Base-by-base conservation (phyloP, 116 monocot genomes). In the Trichopus zeylanicus region DNA sequence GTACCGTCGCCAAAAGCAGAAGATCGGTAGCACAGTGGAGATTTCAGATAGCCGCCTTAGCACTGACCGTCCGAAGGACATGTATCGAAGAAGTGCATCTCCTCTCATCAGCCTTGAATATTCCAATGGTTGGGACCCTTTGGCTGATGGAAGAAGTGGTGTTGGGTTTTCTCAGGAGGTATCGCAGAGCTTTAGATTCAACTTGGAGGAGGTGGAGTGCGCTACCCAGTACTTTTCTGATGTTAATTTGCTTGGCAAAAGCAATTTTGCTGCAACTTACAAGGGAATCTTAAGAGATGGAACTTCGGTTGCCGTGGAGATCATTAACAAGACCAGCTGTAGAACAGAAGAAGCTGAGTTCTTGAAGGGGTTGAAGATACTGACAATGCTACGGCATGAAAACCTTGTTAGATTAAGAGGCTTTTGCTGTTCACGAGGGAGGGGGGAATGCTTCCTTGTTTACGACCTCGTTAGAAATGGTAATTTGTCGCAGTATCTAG, bases 401-500 rank as follows among this genome's bases (percentile, higher is more conserved):
- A 90, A 95, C 59, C 81, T 95, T 24, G 84, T 90, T 4, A 56
- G 64, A 0, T 29, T 95, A 72, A 81, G 83, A 55, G 95, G 95
- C 12, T 89, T 95, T 52, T 95, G 90, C 70, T 95, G 90, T 58
- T 95, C 95, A 1, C 81, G 87, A 59, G 87, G 83, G 6, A 66
- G 95, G 53, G 95, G 95, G 1, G 95, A 95, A 65, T 95, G 95
- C 51, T 87, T 84, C 48, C 87, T 95, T 62, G 76, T 95, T 38
- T 90, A 90, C 56, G 95, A 90, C 69, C 90, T 79, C 55, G 78
- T 84, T 38, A 46, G 66, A 11, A 95, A 95, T 65, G 95, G 95
- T 31, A 83, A 72, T 65, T 73, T 95, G 34, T 84, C 76, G 0
- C 69, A 71, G 46, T 90, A 84, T 68, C 68, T 95, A 7, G 90